Evolutionary conservation across 768 basidiomycete species (phyloP), one percentile per base, ranked within the genome.

Genomic region (Boletus sp.): DNA sequence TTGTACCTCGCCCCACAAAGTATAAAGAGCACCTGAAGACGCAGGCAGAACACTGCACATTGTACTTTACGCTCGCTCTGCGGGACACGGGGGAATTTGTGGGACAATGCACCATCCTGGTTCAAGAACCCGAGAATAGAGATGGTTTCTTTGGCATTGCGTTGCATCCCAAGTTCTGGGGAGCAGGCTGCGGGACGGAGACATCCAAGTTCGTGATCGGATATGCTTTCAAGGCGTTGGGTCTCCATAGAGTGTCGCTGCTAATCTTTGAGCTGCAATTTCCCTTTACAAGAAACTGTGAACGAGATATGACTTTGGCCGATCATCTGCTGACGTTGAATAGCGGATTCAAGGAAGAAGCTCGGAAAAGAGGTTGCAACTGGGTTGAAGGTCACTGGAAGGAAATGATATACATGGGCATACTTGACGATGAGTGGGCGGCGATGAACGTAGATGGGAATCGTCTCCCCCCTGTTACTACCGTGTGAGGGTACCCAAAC

Each of bases 341-440:
- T n/a, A 75, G 70, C 24, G 71, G 70, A 1, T 75, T 75, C 56
- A 57, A 67, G 8, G 61, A 67, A 48, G 75, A 77, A 58, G 71
- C 67, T 17, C 62, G 54, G 47, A 66, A 64, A 42, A 50, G 73
- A 45, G 67, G 71, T 37, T 57, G 56, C 29, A 70, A 68, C 39
- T 74, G 71, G 69, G 58, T 63, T 18, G 63, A 69, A 36, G 71
- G 73, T 7, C 60, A 65, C 29, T 73, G 70, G 72, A 60, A 70
- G 18, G 72, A 74, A 44, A 52, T 56, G 20, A 58, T 72, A 18
- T 57, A 57, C 35, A 73, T 75, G 71, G 66, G 67, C 11, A 62
- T n/a, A n/a, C 56, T 72, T 18, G 65, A 70, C 17, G 68, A 73
- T 32, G 73, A 74, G 39, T 74, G 73, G 74, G 17, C 39, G 35